phyloP scores from a whole-genome alignment of 495 filamentous ascomycete genomes.

The Pyrenula massariospora region DNA sequence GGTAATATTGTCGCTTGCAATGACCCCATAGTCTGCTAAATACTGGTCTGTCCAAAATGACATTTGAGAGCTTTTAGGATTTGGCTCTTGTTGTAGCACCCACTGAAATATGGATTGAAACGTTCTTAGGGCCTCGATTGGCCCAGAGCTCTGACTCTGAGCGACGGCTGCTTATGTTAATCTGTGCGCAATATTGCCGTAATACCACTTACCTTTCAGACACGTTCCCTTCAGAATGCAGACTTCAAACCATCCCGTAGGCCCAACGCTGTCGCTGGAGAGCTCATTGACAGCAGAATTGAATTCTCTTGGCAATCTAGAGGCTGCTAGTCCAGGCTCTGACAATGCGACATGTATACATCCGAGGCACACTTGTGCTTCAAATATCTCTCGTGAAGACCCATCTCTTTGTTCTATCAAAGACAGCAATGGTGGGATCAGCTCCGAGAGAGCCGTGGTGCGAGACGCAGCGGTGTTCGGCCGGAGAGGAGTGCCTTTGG shows the following conservation, averaged over 20 bases:
- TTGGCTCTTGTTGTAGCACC: slow-evolving; percentile 28
- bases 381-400: slow-evolving; percentile 57
- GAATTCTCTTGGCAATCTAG: slow-evolving; percentile 51
- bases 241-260: slow-evolving; percentile 63
- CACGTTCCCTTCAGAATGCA: slow-evolving; percentile 70
- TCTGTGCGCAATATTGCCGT: background rate
- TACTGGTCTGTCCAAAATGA: slow-evolving; percentile 36
- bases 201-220: slow-evolving; percentile 43
- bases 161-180: slow-evolving; percentile 34
- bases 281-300: slow-evolving; percentile 37
- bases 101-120: slow-evolving; percentile 52
- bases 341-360: slow-evolving; percentile 71
- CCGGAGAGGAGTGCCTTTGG: slow-evolving; percentile 17
- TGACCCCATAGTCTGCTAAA: background rate
- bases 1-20: slow-evolving; percentile 16
- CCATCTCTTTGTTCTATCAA: slow-evolving; percentile 52
- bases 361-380: slow-evolving; percentile 67
- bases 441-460: slow-evolving; percentile 44
- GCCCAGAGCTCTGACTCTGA: slow-evolving; percentile 42
- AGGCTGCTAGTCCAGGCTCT: slow-evolving; percentile 49
- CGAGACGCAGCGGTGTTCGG: slow-evolving; percentile 28
- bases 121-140: slow-evolving; percentile 46
- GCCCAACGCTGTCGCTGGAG: slow-evolving; percentile 25
- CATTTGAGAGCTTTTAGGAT: background rate
- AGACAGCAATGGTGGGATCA: slow-evolving; percentile 46